These are phyloP conservation scores for Teunomyces gatunensis DNA, from an alignment of 805 yeast species.

Conservation along the genomic window DNA sequence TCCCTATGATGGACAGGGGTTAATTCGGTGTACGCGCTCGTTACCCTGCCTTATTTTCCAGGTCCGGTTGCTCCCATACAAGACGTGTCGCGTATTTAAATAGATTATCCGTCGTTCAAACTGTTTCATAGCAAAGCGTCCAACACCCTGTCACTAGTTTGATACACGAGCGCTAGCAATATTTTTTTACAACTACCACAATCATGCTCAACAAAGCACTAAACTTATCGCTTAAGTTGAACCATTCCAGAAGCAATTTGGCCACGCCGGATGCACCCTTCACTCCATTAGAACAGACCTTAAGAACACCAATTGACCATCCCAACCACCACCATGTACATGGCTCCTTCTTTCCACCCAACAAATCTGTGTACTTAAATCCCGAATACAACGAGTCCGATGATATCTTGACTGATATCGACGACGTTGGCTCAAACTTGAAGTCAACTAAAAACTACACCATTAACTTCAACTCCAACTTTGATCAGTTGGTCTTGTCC, in stretches of 20 bases:
- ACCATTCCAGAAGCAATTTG: constrained; percentile 26
- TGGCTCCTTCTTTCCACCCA: constrained; percentile 3
- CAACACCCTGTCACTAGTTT: not conserved
- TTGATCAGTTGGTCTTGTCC: constrained; percentile 37
- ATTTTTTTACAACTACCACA: not conserved
- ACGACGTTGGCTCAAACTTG: constrained; percentile 21
- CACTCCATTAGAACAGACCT: constrained; percentile 45
- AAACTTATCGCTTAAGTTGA: constrained; percentile 33
- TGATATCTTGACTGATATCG: constrained; percentile 41
- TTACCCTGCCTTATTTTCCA: not conserved
- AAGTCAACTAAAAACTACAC: constrained; percentile 29
- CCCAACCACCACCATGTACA: constrained; percentile 12
- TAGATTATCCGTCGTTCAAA: not conserved
- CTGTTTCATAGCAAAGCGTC: not conserved
- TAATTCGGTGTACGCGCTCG: not conserved
- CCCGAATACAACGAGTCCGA: constrained; percentile 39
- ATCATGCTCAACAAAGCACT: constrained; percentile 29
- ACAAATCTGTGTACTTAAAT: constrained; percentile 25
- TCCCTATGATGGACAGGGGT: not conserved
- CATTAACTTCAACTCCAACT: constrained; percentile 31
- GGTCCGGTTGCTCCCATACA: constrained; percentile 1
- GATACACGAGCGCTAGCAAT: not conserved
- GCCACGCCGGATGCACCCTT: constrained; percentile 28
- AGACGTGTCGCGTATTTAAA: constrained; percentile 1
- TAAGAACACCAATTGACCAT: constrained; percentile 38